These are phyloP conservation scores for Sanghuangporus sanghuang DNA, from an alignment of 1,284 basidiomycete genomes.

Conservation along the genomic window DNA sequence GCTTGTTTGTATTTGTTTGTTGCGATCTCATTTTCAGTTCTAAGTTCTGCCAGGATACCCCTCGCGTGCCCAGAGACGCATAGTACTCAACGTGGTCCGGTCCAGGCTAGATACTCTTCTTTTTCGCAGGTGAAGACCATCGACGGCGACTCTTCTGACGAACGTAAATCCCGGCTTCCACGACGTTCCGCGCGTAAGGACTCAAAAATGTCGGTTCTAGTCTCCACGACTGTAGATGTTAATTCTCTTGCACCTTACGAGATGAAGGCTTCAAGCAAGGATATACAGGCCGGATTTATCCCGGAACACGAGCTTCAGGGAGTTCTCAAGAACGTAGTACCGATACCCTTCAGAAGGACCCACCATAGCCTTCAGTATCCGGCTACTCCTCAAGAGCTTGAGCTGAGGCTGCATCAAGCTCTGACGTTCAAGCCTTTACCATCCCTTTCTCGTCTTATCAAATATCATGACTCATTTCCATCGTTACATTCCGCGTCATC, in stretches of 20 bases:
- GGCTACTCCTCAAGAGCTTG: slow-evolving; percentile 13
- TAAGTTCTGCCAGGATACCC: no score
- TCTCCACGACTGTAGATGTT: not conserved
- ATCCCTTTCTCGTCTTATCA: slow-evolving; percentile 18
- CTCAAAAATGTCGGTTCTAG: not conserved
- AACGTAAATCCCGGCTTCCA: not conserved
- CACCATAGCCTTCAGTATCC: slow-evolving; percentile 9
- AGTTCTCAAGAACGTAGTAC: not conserved
- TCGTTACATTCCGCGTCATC: slow-evolving; percentile 26
- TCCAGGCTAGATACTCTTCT: not conserved
- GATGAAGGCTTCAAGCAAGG: not conserved
- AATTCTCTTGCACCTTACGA: slow-evolving; percentile 4
- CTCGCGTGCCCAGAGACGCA: not conserved
- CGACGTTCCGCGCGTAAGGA: not conserved
- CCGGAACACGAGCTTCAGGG: slow-evolving; percentile 2
- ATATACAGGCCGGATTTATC: not conserved
- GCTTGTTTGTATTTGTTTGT: not conserved
- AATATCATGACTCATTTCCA: slow-evolving; percentile 27
- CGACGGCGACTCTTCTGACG: not conserved
- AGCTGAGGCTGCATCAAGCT: slow-evolving; percentile 13
- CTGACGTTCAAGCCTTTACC: slow-evolving; percentile 16
- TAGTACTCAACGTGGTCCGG: not conserved
- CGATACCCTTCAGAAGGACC: not conserved
- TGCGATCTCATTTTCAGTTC: not conserved
- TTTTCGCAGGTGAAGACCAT: not conserved